phyloP scores from a whole-genome alignment of 192 early-diverging fungal genomes.

The Thamnidium elegans region DNA sequence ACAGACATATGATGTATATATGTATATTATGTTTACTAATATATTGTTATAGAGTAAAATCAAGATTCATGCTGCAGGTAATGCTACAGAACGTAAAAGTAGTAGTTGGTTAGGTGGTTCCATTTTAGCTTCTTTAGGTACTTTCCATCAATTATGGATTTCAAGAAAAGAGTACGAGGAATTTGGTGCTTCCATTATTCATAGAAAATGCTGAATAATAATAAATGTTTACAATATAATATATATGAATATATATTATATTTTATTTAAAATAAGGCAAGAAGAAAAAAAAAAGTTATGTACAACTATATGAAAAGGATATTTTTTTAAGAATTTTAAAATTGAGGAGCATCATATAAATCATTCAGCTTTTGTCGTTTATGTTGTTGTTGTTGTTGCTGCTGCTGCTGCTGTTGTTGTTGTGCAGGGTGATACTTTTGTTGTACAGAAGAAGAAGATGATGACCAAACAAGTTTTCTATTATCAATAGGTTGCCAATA shows the following conservation, averaged over 20 bases:
- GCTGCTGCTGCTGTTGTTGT: neutral
- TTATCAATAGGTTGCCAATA: neutral
- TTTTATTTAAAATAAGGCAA: slow-evolving; percentile 2
- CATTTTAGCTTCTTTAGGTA: slow-evolving; percentile 89
- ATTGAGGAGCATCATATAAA: neutral
- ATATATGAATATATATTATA: too few relatives aligned
- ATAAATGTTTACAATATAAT: neutral
- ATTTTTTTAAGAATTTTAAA: neutral
- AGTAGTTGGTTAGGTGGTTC: slow-evolving; percentile 98
- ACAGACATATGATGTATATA: neutral
- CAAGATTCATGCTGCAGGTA: slow-evolving; percentile 77
- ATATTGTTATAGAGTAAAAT: slow-evolving; percentile 61
- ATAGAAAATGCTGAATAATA: slow-evolving; percentile 66
- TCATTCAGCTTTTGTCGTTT: slow-evolving; percentile 1
- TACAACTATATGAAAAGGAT: neutral
- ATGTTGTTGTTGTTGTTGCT: neutral
- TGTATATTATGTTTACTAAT: neutral
- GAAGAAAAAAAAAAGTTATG: neutral
- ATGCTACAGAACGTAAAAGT: slow-evolving; percentile 81
- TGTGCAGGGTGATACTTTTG: neutral
- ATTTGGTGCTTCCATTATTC: slow-evolving; percentile 75
- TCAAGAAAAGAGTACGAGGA: slow-evolving; percentile 95
- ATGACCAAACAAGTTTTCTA: slow-evolving; percentile 1
- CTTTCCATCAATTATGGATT: slow-evolving; percentile 99
- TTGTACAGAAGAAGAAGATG: slow-evolving; percentile 1